Base-by-base conservation (phyloP, 1,139 yeast species). In the Arxiozyma slooffiae region DNA sequence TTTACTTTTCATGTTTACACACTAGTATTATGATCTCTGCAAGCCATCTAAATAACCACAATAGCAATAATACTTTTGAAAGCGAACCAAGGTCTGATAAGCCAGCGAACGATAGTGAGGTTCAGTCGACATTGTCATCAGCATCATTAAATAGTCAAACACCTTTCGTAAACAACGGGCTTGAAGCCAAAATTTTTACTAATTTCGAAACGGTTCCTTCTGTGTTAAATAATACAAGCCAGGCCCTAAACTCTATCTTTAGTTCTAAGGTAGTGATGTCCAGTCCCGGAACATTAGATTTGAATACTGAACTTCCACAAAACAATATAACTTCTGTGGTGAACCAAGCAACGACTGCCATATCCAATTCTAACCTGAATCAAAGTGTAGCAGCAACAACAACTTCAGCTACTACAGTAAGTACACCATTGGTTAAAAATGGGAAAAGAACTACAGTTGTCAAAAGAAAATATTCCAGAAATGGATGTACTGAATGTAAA, bases 401-500 rank as follows among this genome's bases (percentile, higher is more conserved):
- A 30, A 11, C 3, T 30, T n/a, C 36, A 4, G 36, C 6, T 30
- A 14, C 36, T 30, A 30, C 36, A 4, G 26, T 23, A 23, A 23
- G 26, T 23, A 23, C 26, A 23, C 26, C 26, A 6, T 23, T 18
- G 30, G 44, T 36, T 36, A 36, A 5, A 6, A 36, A 38, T 8
- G 50, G 44, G n/a, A 23, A 51, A 7, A 47, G 45, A 3, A 48
- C 58, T 7, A 47, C 53, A 11, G 53, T 46, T 34, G 53, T 53
- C 16, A 64, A 60, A 50, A 54, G 68, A 41, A 63, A 63, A 46
- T 66, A 66, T 46, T 66, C 69, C 7, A 64, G 68, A 53, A 64
- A 63, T 50, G 76, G 76, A 2, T 71, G 75, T 49, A 57, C 63
- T 14, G 74, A 70, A 52, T 72, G 76, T 58, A 72, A 72, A 54